Evolutionary conservation across 306 rosid species (phyloP), one percentile per base, ranked within the genome.

Genomic region (Coriaria nepalensis): DNA sequence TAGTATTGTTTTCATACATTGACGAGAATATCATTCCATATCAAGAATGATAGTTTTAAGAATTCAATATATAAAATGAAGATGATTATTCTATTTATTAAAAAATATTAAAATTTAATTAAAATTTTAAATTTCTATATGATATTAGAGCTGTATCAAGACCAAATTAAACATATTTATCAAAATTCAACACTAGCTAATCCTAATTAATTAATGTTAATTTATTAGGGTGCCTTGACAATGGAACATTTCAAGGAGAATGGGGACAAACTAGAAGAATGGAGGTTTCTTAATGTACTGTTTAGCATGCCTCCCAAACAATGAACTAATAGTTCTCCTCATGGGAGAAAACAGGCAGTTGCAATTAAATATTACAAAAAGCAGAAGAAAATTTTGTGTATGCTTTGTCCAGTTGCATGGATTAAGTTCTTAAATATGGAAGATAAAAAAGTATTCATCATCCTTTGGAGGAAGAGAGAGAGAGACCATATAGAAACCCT

Each of bases 351-450:
- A 72, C 76, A 86, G 63, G 74, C 60, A 60, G 73, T 52, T 45
- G 57, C 20, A 56, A 58, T 77, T 46, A 54, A 52, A 65, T 13
- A 77, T 50, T 45, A 8, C 15, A 37, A 61, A 47, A 63, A 47
- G 60, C 62, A 44, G 75, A 67, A 68, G 79, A 63, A 63, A 65
- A 63, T 59, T 53, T 68, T 65, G 85, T 55, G 29, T 45, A 63
- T 58, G 44, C 35, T 71, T 60, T 78, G 94, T 73, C 93, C 44
- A 34, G 40, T 75, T 79, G 83, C 78, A 75, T 71, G 75, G 64
- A 77, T 82, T 71, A 92, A 79, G 96, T 86, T 85, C 82, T 78
- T 93, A 83, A 75, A 77, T 73, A 79, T 75, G 71, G 73, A 66
- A 72, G 69, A 68, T 43, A 60, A 20, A 20, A 20, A 20, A 20